phyloP scores from a whole-genome alignment of 805 yeast species.

The Nakazawaea ernobii region DNA sequence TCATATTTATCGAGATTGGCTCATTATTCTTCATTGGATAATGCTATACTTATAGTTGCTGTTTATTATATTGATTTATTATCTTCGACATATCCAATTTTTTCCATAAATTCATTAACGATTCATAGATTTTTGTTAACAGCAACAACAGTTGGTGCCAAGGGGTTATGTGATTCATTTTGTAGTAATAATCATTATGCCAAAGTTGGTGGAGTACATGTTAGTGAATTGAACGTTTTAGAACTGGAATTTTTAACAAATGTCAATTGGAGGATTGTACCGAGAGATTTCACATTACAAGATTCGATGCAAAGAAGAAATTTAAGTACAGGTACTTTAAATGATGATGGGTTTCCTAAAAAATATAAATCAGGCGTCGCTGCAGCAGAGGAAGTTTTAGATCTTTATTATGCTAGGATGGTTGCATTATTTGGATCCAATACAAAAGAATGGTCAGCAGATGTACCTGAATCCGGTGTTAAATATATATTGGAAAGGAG shows the following conservation, averaged over 20 bases:
- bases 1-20: conserved; percentile 74
- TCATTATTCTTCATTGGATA: conserved; percentile 80
- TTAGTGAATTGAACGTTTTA: conserved; percentile 74
- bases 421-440: conserved; percentile 40
- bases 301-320: conserved; percentile 13
- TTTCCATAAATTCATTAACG: conserved; percentile 84
- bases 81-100: conserved; percentile 69
- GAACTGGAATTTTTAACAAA: conserved; percentile 83
- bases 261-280: conserved; percentile 74
- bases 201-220: conserved; percentile 89
- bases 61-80: conserved; percentile 89
- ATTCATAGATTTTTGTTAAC: conserved; percentile 89
- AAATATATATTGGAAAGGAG: conserved; percentile 16
- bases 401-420: conserved; percentile 44
- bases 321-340: conserved; percentile 9
- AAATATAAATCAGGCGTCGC: conserved; percentile 20
- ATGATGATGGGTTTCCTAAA: neutral
- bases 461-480: conserved; percentile 10
- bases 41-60: conserved; percentile 72
- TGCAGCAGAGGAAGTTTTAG: conserved; percentile 34
- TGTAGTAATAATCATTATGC: conserved; percentile 90
- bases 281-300: conserved; percentile 38
- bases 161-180: conserved; percentile 89
- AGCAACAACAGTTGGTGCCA: conserved; percentile 86
- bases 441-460: neutral